Evolutionary conservation across 371 early-diverging fungal genomes (phyloP).

Genomic region (Vittaforma corneae): DNA sequence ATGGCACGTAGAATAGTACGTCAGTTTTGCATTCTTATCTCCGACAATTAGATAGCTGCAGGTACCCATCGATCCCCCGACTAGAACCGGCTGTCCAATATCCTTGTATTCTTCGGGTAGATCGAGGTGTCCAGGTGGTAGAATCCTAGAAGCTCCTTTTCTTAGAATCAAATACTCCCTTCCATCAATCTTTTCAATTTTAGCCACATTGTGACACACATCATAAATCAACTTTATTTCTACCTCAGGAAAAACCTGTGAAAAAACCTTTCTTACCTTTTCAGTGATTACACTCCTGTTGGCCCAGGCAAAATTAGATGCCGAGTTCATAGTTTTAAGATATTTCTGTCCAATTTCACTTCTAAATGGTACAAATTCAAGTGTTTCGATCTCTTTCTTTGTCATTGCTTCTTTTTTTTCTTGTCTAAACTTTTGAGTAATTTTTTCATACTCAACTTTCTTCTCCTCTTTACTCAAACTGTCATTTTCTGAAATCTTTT

Average conservation of each 20-base stretch:
- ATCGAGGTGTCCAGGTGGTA: conserved; percentile 26
- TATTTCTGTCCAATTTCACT: conserved; percentile 45
- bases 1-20: conserved; percentile 51
- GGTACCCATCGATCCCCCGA: conserved; percentile 60
- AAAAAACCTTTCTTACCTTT: conserved; percentile 36
- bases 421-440: no score
- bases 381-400: not conserved
- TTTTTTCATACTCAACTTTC: not conserved
- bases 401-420: not conserved
- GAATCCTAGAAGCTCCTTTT: conserved; percentile 54
- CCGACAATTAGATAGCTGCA: conserved; percentile 52
- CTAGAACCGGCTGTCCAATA: conserved; percentile 39
- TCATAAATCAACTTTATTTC: conserved; percentile 52
- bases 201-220: conserved; percentile 55
- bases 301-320: conserved; percentile 58
- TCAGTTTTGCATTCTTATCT: conserved; percentile 16
- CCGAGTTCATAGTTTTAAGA: conserved; percentile 36
- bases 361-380: conserved; percentile 10
- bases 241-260: conserved; percentile 14
- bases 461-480: not conserved
- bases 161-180: conserved; percentile 42
- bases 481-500: not conserved
- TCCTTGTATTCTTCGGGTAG: conserved; percentile 14
- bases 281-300: conserved; percentile 54
- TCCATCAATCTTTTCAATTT: conserved; percentile 33